These are phyloP conservation scores for Vigna reflexopilosa DNA, from an alignment of 306 rosid genomes.

Conservation along the genomic window DNA sequence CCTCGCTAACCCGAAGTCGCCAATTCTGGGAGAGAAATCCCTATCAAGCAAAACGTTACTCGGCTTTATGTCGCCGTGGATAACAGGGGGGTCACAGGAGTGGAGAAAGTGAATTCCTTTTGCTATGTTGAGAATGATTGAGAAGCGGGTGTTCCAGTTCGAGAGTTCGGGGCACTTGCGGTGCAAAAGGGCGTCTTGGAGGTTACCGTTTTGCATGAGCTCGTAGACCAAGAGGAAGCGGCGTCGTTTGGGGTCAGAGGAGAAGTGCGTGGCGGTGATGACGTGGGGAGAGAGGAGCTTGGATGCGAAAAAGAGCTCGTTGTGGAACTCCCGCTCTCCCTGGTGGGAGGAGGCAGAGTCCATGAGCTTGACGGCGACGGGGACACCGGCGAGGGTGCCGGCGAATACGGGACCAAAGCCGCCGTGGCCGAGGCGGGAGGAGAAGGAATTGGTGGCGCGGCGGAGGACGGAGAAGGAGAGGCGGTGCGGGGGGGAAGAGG, in stretches of 20 bases:
- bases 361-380: conserved; percentile 86
- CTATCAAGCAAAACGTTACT: conserved; percentile 78
- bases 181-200: conserved; percentile 85
- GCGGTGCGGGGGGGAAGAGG: conserved; percentile 63
- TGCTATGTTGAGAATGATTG: conserved; percentile 60
- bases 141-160: conserved; percentile 72
- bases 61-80: conserved; percentile 93
- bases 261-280: conserved; percentile 73
- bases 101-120: conserved; percentile 76
- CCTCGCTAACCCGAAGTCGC: conserved; percentile 89
- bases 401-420: conserved; percentile 90
- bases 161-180: conserved; percentile 70
- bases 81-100: conserved; percentile 72
- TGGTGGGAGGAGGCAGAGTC: conserved; percentile 70
- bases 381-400: conserved; percentile 54
- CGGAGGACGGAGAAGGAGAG: conserved; percentile 76
- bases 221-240: conserved; percentile 83
- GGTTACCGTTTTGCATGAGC: conserved; percentile 78
- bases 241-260: conserved; percentile 74
- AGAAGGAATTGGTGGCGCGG: conserved; percentile 86
- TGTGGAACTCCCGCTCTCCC: conserved; percentile 93
- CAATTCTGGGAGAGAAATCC: conserved; percentile 63
- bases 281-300: conserved; percentile 60
- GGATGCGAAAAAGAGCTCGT: conserved; percentile 88
- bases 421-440: conserved; percentile 84